Evolutionary conservation across 257 asterid species (phyloP).

Genomic region (Sherardia arvensis): DNA sequence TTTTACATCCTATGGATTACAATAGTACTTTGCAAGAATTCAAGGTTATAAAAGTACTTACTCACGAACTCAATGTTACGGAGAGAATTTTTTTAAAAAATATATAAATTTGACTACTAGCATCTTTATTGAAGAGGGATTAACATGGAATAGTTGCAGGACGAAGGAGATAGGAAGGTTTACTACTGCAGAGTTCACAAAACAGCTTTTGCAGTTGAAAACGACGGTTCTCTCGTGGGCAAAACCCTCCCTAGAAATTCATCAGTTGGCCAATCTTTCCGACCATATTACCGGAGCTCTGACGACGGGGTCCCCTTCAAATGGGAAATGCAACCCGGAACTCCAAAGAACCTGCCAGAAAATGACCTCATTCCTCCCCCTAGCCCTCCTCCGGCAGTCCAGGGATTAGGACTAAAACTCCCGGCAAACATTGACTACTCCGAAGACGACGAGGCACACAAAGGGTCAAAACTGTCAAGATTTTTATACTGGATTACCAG

Average conservation of each 20-base stretch:
- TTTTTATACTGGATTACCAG: constrained; percentile 6
- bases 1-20: too few species aligned
- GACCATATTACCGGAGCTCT: constrained; percentile 9
- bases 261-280: constrained; percentile 28
- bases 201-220: constrained; percentile 34
- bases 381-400: constrained; percentile 29
- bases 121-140: too few species aligned
- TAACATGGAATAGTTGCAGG: constrained; percentile 20
- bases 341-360: constrained; percentile 18
- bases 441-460: background rate
- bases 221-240: constrained; percentile 25
- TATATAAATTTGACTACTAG: too few species aligned
- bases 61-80: too few species aligned
- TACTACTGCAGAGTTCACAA: constrained; percentile 42
- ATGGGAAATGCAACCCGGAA: constrained; percentile 37
- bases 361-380: constrained; percentile 27
- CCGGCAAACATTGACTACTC: background rate
- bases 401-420: constrained; percentile 13
- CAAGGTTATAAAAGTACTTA: too few species aligned
- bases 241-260: constrained; percentile 36
- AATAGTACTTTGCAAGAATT: too few species aligned
- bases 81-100: too few species aligned
- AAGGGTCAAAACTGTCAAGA: constrained; percentile 3
- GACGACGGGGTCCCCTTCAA: constrained; percentile 31
- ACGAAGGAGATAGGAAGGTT: constrained; percentile 34